These are phyloP conservation scores for Volvariella volvacea DNA, from an alignment of 1,284 basidiomycete species.

Conservation along the genomic window DNA sequence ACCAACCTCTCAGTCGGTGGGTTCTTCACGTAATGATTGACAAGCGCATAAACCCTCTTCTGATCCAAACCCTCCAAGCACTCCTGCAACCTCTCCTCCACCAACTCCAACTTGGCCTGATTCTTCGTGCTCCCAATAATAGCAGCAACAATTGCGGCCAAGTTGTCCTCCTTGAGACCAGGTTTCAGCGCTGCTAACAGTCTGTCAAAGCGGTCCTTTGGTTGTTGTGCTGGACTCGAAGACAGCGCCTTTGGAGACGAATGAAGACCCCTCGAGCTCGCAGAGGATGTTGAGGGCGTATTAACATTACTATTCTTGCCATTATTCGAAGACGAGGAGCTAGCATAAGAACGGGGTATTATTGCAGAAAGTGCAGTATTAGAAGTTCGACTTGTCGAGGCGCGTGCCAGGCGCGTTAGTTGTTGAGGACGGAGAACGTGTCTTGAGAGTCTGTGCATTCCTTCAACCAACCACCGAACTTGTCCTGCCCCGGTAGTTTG, in stretches of 20 bases:
- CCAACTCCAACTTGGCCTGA: slow-evolving; percentile 8
- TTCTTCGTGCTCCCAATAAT: slow-evolving; percentile 14
- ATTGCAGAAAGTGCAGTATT: no score
- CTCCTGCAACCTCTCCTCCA: slow-evolving; percentile 10
- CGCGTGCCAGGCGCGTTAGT: neutral
- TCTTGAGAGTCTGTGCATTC: slow-evolving; percentile 1
- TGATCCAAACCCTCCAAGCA: slow-evolving; percentile 10
- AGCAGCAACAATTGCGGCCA: slow-evolving; percentile 17
- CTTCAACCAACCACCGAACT: no score
- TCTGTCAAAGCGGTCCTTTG: slow-evolving; percentile 9
- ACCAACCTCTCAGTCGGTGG: slow-evolving; percentile 9
- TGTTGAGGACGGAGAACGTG: neutral
- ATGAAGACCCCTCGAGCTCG: no score
- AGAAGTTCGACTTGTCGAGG: neutral
- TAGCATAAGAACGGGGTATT: no score
- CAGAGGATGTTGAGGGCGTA: no score
- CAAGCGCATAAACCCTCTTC: slow-evolving; percentile 11
- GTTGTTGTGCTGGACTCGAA: no score
- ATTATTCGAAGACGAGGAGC: no score
- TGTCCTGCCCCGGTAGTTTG: no score
- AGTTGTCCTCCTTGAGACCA: slow-evolving; percentile 15
- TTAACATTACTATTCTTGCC: no score
- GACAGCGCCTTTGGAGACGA: no score
- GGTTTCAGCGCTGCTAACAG: slow-evolving; percentile 15
- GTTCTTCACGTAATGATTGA: slow-evolving; percentile 14